Base-by-base conservation (phyloP, 345 rosid species). In the Lepidium didymum region DNA sequence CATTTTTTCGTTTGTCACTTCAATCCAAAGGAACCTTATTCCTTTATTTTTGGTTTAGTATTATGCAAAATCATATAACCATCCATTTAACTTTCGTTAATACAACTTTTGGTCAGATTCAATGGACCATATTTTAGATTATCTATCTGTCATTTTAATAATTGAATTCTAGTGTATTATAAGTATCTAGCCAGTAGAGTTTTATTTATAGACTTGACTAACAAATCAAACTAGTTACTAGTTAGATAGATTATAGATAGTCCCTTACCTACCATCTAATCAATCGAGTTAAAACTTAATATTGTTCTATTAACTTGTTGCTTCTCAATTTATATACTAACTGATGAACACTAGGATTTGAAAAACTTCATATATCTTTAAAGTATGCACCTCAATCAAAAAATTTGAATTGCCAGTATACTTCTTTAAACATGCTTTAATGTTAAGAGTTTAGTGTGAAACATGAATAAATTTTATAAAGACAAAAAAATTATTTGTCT, bases 1-100 rank as follows among this genome's bases (percentile, higher is more conserved):
- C 56, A 37, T 37, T 29, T 16, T 29, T 64, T 64, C 7, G 45
- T 62, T 34, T 52, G 62, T 70, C 75, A 56, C 58, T 56, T 56
- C 66, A 64, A 40, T 31, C 36, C 41, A 64, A 29, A 50, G 37
- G 71, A 73, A 73, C 37, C 77, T 64, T 64, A 57, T 64, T 64
- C 77, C 59, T 65, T 57, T 18, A 5, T 29, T 56, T 50, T 56
- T 38, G 13, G 65, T 3, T 73, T 56, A 56, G n/a, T 31, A 40
- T 27, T 31, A 40, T 27, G 14, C 66, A 72, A 19, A 64, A 18
- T 18, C 37, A 10, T 56, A 47, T 64, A 40, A 64, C 76, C 76
- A 56, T 56, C 52, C 59, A 72, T 56, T 72, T 56, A 56, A 31
- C 59, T 72, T 42, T 13, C 15, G 36, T 9, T 72, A 64, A 55